Evolutionary conservation across 495 filamentous ascomycete genomes (phyloP).

Genomic region (Podospora didyma): DNA sequence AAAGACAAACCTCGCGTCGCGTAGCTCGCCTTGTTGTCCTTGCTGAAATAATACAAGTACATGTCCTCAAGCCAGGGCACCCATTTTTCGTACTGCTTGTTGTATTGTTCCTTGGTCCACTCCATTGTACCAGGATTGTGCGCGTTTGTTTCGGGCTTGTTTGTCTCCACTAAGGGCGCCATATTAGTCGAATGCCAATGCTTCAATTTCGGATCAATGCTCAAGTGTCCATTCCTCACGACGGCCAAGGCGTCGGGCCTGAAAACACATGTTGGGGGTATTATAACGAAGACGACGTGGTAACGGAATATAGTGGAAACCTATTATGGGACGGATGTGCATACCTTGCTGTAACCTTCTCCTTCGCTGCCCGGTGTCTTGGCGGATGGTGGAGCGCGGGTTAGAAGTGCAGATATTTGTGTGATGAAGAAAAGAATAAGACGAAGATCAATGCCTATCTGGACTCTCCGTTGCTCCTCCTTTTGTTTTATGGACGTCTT

Average conservation of each 20-base stretch:
- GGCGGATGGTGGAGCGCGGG: background rate
- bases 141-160: background rate
- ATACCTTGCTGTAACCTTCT: too few species aligned
- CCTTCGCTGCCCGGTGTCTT: background rate
- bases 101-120: conserved; percentile 56
- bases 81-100: conserved; percentile 66
- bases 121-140: conserved; percentile 30
- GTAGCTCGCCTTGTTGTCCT: conserved; percentile 69
- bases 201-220: too few species aligned
- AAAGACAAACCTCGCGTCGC: conserved; percentile 50
- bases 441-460: background rate
- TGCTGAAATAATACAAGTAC: conserved; percentile 65
- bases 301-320: too few species aligned
- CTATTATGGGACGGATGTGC: too few species aligned
- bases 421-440: background rate
- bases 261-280: too few species aligned
- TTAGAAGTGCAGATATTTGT: too few species aligned
- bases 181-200: too few species aligned
- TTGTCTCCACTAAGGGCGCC: too few species aligned
- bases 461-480: background rate
- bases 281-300: too few species aligned
- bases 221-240: too few species aligned
- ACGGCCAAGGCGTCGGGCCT: too few species aligned
- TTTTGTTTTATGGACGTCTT: background rate
- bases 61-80: conserved; percentile 72